Evolutionary conservation across 345 rosid species (phyloP), one percentile per base, ranked within the genome.

Genomic region (Euphorbia tirucalli): DNA sequence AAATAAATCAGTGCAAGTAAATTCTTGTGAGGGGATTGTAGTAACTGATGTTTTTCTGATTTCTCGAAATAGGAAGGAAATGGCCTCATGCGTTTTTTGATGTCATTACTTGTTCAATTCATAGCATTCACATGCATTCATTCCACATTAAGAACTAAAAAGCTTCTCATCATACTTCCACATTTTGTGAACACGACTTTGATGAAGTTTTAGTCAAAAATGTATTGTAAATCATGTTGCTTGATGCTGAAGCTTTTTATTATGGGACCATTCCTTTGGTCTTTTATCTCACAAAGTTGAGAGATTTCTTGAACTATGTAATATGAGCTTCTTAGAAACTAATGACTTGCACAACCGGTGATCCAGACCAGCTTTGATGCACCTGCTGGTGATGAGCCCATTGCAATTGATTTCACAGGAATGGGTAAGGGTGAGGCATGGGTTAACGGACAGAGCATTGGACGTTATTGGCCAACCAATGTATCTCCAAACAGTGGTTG

Each of bases 381-480:
- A 65, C 97, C 97, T 15, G 80, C 83, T 48, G 96, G 96, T 2
- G 78, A 77, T 44, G 85, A 82, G 56, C 93, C 98, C 1, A 76
- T 92, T 28, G 97, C 97, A 19, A 68, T 94, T 65, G 97, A 94
- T 86, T 92, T 92, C 83, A 85, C 88, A 0, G 97, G 96, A 44
- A 80, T 89, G 93, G 96, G 93, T 27, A 94, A 94, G 79, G 98
- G 98, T 16, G 90, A 86, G 79, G 98, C 97, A 14, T 94, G 98
- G 98, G 92, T 94, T 68, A 94, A 94, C 30, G 97, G 97, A 74
- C 93, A 90, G 79, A 92, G 98, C 79, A 92, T 92, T 67, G 98
- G 98, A 52, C 84, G 97, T 41, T 94, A 89, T 79, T 94, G 98
- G 98, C 97, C 97, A 35, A 85, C 88, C 5, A 78, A 81, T 73